A percentile compares a stretch with the other conserved stretches of the same genome.
Evolutionary conservation across 192 early-diverging fungal genomes (phyloP).

Genomic region (Phycomyces blakesleeanus): DNA sequence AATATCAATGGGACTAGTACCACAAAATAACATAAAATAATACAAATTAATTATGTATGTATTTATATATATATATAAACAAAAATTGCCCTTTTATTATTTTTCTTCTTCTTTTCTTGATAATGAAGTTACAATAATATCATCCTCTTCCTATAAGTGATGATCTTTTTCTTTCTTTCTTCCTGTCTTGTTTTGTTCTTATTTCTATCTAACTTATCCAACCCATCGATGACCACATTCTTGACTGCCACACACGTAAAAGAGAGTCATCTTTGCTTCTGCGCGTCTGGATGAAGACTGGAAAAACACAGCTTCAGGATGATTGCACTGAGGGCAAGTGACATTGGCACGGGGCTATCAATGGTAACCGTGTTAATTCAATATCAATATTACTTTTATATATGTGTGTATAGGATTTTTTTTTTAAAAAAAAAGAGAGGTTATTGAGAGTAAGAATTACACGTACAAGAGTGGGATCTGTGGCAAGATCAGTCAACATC

Average conservation of each 20-base stretch:
- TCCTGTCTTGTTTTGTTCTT: background rate
- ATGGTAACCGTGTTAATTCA: background rate
- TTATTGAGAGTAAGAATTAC: too few species aligned
- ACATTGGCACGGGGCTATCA: conserved; percentile 60
- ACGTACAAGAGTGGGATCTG: conserved; percentile 69
- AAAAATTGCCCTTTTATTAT: background rate
- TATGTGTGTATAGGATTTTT: too few species aligned
- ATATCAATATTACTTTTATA: background rate
- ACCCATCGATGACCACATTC: conserved; percentile 73
- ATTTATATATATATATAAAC: too few species aligned
- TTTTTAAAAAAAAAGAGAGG: too few species aligned
- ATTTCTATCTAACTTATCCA: conserved; percentile 4
- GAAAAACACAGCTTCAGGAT: conserved; percentile 69
- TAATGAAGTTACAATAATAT: background rate
- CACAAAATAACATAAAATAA: too few species aligned
- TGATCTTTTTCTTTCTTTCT: background rate
- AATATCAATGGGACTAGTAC: too few species aligned
- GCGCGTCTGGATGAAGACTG: conserved; percentile 67
- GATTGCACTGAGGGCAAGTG: conserved; percentile 57
- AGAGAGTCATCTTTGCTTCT: conserved; percentile 76
- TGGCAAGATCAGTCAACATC: conserved; percentile 67
- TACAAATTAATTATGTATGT: too few species aligned
- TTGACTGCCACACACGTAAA: conserved; percentile 71
- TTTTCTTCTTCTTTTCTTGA: background rate
- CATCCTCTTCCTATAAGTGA: too few species aligned